These are phyloP conservation scores for Diplodia mutila DNA, from an alignment of 2,329 filamentous ascomycete species.

Conservation along the genomic window DNA sequence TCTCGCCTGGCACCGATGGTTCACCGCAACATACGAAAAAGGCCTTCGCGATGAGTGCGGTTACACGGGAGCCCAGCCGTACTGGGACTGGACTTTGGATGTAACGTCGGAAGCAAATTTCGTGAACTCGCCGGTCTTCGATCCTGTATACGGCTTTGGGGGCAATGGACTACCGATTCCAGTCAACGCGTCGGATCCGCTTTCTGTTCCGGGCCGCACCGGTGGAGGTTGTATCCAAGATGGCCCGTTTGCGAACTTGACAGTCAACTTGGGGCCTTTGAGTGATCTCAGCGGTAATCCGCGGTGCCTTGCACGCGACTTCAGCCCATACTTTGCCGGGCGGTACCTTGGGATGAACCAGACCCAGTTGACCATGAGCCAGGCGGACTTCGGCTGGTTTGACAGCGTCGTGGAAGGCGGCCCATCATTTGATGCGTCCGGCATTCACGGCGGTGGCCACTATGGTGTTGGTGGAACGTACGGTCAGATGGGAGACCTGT, in stretches of 20 bases:
- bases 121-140: slow-evolving; percentile 20
- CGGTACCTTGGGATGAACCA: slow-evolving; percentile 29
- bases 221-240: slow-evolving; percentile 61
- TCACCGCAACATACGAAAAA: slow-evolving; percentile 6
- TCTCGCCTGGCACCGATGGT: slow-evolving; percentile 16
- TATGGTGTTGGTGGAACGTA: slow-evolving; percentile 44
- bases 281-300: slow-evolving; percentile 41
- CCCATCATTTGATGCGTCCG: slow-evolving; percentile 38
- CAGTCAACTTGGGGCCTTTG: slow-evolving; percentile 53
- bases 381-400: slow-evolving; percentile 27
- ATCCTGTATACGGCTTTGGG: slow-evolving; percentile 23
- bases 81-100: slow-evolving; percentile 26
- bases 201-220: neutral
- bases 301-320: slow-evolving; percentile 45
- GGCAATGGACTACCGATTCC: slow-evolving; percentile 17
- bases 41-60: slow-evolving; percentile 16
- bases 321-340: slow-evolving; percentile 31
- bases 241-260: slow-evolving; percentile 56
- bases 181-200: neutral
- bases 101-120: neutral
- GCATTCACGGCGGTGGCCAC: slow-evolving; percentile 54
- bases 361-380: slow-evolving; percentile 24
- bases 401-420: slow-evolving; percentile 31
- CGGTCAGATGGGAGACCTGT: slow-evolving; percentile 13
- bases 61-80: slow-evolving; percentile 15